phyloP scores from a whole-genome alignment of 495 filamentous ascomycete species.

The Evernia prunastri region DNA sequence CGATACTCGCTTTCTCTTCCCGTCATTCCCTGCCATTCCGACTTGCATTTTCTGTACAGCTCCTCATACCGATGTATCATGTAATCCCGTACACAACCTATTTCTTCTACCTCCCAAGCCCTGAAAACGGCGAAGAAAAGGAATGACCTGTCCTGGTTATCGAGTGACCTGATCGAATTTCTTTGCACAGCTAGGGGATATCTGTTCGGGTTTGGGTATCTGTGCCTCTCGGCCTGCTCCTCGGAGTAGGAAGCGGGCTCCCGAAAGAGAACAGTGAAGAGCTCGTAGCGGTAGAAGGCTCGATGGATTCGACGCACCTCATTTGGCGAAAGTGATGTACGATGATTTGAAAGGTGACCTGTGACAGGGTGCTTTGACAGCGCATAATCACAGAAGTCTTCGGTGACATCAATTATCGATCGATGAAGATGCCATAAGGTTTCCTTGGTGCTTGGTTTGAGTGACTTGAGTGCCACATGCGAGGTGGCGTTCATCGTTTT shows the following conservation, averaged over 20 bases:
- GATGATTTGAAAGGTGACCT: neutral
- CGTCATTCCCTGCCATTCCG: neutral
- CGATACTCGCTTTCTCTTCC: neutral
- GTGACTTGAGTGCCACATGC: neutral
- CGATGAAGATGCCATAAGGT: neutral
- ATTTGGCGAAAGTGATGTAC: neutral
- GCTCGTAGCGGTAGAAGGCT: conserved; percentile 6
- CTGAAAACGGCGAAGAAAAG: neutral
- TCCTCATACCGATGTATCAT: neutral
- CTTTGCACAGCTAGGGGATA: neutral
- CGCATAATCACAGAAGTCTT: neutral
- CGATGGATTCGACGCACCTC: conserved; percentile 4
- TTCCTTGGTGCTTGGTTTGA: neutral
- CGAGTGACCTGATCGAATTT: neutral
- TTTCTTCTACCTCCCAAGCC: conserved; percentile 2
- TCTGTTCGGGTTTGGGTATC: neutral
- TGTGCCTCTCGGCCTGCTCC: neutral
- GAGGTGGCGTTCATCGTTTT: neutral
- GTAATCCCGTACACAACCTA: conserved; percentile 6
- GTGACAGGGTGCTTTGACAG: neutral
- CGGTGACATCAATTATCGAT: neutral
- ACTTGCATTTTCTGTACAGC: neutral
- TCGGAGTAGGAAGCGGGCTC: too few relatives aligned
- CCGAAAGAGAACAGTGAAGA: conserved; percentile 1
- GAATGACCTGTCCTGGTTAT: neutral